A percentile compares a stretch with the other conserved stretches of the same genome.
Conservation (phyloP, 2,329 filamentous ascomycete genomes). For the Ceratocystis lukuohia region DNA sequence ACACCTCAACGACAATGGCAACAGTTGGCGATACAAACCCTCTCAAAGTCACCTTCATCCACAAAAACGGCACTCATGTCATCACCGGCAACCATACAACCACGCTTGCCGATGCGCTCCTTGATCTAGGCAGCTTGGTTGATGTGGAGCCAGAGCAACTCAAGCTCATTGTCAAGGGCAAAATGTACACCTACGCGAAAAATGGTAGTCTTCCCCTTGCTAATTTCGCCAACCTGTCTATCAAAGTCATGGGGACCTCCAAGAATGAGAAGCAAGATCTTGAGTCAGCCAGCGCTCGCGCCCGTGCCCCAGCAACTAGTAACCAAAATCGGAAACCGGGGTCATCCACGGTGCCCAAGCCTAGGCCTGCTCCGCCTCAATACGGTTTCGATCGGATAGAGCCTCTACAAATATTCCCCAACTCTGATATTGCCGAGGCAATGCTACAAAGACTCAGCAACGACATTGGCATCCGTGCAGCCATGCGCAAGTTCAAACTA, state of each 20-base stretch:
- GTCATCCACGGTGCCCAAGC: conserved; percentile 23
- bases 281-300: conserved; percentile 23
- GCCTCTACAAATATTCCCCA: conserved; percentile 64
- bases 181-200: background rate
- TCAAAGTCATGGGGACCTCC: background rate
- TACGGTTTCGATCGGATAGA: conserved; percentile 54
- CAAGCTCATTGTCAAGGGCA: conserved; percentile 8
- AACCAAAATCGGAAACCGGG: conserved; percentile 15
- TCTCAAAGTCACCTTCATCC: background rate
- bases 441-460: conserved; percentile 65
- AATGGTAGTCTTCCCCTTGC: background rate
- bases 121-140: background rate
- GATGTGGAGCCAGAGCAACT: conserved; percentile 5
- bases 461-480: conserved; percentile 71
- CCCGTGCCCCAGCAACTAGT: conserved; percentile 14
- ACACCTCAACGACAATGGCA: background rate
- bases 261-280: conserved; percentile 25
- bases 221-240: conserved; percentile 1
- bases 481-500: conserved; percentile 78
- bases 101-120: background rate
- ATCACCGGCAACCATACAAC: background rate
- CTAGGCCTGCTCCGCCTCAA: background rate
- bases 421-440: conserved; percentile 53
- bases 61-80: background rate
- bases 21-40: background rate